Evolutionary conservation across 192 early-diverging fungal genomes (phyloP).

Genomic region (Backusella psychrophila): DNA sequence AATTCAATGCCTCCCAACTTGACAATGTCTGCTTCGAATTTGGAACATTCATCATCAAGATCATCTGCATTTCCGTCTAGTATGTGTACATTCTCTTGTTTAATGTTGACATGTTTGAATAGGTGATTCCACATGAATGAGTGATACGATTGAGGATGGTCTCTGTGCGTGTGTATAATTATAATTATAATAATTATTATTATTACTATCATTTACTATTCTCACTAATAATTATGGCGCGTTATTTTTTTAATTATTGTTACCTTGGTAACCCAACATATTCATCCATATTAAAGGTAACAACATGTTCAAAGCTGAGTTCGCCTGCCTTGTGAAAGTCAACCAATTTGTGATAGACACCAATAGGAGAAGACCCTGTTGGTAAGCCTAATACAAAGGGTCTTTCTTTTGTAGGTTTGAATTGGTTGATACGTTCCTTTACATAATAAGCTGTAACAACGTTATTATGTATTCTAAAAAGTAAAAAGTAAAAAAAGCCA

Average conservation of each 20-base stretch:
- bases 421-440: conserved; percentile 78
- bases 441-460: conserved; percentile 67
- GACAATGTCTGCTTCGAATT: conserved; percentile 79
- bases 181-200: too few relatives aligned
- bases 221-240: too few relatives aligned
- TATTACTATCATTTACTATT: too few relatives aligned
- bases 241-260: conserved; percentile 20
- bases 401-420: conserved; percentile 68
- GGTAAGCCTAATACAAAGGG: conserved; percentile 87
- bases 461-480: background rate
- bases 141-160: conserved; percentile 88
- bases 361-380: too few relatives aligned
- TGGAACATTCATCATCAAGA: conserved; percentile 75
- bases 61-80: conserved; percentile 83
- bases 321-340: too few relatives aligned
- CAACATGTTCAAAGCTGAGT: too few relatives aligned
- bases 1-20: conserved; percentile 84
- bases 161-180: conserved; percentile 36
- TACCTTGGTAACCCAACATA: too few relatives aligned
- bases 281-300: too few relatives aligned
- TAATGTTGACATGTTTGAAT: conserved; percentile 86
- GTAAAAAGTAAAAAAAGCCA: too few relatives aligned
- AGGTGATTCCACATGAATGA: conserved; percentile 91
- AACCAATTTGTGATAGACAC: too few relatives aligned
- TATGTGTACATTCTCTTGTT: conserved; percentile 80